Evolutionary conservation across 1,284 basidiomycete genomes (phyloP).

Genomic region (Naganishia sp.): DNA sequence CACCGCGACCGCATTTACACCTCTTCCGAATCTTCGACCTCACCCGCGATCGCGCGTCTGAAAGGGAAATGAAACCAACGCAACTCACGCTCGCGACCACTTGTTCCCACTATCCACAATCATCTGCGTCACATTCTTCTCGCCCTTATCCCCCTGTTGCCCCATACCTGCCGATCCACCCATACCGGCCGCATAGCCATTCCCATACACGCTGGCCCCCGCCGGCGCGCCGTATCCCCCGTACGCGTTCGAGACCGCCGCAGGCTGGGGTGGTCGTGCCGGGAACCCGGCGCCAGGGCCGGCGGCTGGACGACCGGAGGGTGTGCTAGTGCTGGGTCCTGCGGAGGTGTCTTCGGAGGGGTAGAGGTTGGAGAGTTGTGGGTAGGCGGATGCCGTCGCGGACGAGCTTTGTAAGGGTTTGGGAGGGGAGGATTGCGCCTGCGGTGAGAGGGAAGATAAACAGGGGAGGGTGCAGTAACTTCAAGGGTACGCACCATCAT

Average conservation of each 20-base stretch:
- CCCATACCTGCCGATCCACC: conserved; percentile 22
- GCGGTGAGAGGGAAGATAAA: background rate
- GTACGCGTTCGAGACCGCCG: conserved; percentile 13
- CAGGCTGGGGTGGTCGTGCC: conserved; percentile 35
- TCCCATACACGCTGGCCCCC: conserved; percentile 18
- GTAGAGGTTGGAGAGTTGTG: conserved; percentile 34
- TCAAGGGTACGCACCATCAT: conserved; percentile 8
- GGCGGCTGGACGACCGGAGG: conserved; percentile 36
- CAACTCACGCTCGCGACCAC: conserved; percentile 46
- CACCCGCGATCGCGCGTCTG: too few relatives aligned
- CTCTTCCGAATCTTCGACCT: too few relatives aligned
- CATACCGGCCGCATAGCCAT: conserved; percentile 19
- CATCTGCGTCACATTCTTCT: conserved; percentile 53
- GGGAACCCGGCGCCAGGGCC: conserved; percentile 54
- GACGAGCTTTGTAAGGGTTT: conserved; percentile 20
- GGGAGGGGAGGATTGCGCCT: conserved; percentile 25
- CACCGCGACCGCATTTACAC: too few relatives aligned
- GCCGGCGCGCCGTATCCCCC: conserved; percentile 21
- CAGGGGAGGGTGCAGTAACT: too few relatives aligned
- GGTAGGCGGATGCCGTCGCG: conserved; percentile 29
- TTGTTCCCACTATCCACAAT: conserved; percentile 52
- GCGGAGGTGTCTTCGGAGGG: conserved; percentile 23
- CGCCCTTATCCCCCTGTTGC: conserved; percentile 31
- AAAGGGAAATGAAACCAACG: background rate
- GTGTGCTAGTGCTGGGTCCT: conserved; percentile 8